Evolutionary conservation across 768 basidiomycete genomes (phyloP).

Genomic region (Termitomyces bulborhizus): DNA sequence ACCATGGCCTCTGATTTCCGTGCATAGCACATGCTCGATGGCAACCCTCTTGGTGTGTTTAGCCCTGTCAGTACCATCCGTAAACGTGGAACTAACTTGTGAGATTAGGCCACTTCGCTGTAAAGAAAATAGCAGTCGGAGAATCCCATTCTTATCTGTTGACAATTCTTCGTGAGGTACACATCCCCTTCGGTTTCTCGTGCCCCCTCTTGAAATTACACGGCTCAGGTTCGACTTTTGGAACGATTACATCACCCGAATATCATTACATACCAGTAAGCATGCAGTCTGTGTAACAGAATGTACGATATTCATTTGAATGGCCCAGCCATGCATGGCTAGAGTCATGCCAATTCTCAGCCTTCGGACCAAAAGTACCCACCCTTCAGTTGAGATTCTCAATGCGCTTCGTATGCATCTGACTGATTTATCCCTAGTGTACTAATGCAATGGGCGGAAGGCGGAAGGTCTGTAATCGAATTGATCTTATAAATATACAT

Average conservation of each 20-base stretch:
- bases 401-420: neutral
- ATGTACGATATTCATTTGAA: neutral
- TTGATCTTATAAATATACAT: neutral
- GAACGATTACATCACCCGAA: constrained; percentile 88
- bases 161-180: constrained; percentile 71
- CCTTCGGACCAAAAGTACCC: constrained; percentile 84
- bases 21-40: constrained; percentile 45
- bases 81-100: neutral
- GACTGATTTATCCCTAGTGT: constrained; percentile 39
- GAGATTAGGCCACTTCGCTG: constrained; percentile 71
- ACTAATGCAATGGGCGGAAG: constrained; percentile 93
- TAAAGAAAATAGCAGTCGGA: constrained; percentile 96
- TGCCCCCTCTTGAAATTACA: neutral
- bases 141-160: constrained; percentile 83
- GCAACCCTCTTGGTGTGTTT: constrained; percentile 67
- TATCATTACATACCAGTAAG: constrained; percentile 86
- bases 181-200: constrained; percentile 9
- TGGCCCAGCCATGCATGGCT: constrained; percentile 76
- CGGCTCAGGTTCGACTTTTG: constrained; percentile 64
- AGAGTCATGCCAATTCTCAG: constrained; percentile 78
- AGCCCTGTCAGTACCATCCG: neutral
- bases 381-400: constrained; percentile 66
- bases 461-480: constrained; percentile 45
- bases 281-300: neutral
- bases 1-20: neutral